phyloP scores from a whole-genome alignment of 129 eudicot species.

The Pseudognaphalium luteoalbum region DNA sequence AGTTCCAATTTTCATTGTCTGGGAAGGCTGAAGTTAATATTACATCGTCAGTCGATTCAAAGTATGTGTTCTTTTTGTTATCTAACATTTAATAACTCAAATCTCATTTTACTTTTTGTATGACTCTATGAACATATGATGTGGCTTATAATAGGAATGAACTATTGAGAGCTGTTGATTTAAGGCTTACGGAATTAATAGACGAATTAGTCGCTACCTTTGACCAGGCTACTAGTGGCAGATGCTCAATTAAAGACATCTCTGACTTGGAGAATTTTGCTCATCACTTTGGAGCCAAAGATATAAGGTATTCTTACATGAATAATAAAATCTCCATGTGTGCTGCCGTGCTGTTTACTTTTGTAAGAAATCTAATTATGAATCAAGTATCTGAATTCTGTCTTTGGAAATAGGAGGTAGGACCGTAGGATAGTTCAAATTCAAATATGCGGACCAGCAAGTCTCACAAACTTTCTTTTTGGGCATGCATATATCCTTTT shows the following conservation, averaged over 20 bases:
- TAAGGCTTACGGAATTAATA: constrained; percentile 66
- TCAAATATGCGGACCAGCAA: neutral
- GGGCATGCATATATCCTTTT: neutral
- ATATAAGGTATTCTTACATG: constrained; percentile 54
- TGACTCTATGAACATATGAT: constrained; percentile 25
- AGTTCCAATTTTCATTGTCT: constrained; percentile 77
- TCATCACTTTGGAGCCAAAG: constrained; percentile 67
- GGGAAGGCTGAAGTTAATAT: constrained; percentile 44
- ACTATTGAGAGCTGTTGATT: constrained; percentile 83
- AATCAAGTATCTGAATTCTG: constrained; percentile 7
- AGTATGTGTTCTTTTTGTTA: constrained; percentile 45
- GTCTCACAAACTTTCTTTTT: neutral
- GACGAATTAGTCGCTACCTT: constrained; percentile 65
- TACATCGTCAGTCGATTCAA: constrained; percentile 66
- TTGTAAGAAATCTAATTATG: constrained; percentile 3
- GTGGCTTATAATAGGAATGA: constrained; percentile 70
- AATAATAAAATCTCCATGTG: neutral
- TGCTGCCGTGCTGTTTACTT: neutral
- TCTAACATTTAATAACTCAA: neutral
- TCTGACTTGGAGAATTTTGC: constrained; percentile 57
- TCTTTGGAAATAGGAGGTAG: neutral
- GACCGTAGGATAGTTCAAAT: neutral
- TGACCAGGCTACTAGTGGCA: constrained; percentile 54
- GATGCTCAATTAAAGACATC: constrained; percentile 57
- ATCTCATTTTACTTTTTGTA: neutral